Evolutionary conservation across 345 rosid genomes (phyloP).

Genomic region (Syzygium aqueum): DNA sequence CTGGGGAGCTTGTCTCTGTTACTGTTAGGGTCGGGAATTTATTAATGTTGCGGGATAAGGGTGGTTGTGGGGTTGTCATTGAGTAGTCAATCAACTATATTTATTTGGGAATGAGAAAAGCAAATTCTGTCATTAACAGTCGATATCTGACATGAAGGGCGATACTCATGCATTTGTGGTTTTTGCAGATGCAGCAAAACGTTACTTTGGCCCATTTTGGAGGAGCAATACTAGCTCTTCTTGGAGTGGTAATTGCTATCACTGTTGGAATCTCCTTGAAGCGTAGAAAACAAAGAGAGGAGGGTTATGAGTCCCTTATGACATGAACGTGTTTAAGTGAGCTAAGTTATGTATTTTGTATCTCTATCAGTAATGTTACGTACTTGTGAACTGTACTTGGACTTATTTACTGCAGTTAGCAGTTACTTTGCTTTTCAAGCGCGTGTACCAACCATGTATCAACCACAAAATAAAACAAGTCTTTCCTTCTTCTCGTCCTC

Average conservation of each 20-base stretch:
- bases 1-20: neutral
- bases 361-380: neutral
- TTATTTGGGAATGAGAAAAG: neutral
- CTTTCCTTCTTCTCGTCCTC: neutral
- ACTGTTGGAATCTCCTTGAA: neutral
- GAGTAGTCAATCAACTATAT: neutral
- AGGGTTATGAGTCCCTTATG: neutral
- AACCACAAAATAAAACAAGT: neutral
- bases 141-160: neutral
- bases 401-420: neutral
- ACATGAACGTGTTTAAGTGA: neutral
- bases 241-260: neutral
- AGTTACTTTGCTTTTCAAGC: neutral
- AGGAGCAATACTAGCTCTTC: neutral
- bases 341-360: neutral
- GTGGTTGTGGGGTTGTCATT: neutral
- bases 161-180: neutral
- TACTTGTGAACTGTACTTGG: neutral
- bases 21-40: neutral
- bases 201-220: neutral
- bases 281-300: neutral
- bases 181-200: neutral
- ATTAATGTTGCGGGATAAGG: neutral
- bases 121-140: neutral
- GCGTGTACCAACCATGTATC: neutral